Base-by-base conservation (phyloP, 192 early-diverging fungal species). In the Nowakowskiella sp. region DNA sequence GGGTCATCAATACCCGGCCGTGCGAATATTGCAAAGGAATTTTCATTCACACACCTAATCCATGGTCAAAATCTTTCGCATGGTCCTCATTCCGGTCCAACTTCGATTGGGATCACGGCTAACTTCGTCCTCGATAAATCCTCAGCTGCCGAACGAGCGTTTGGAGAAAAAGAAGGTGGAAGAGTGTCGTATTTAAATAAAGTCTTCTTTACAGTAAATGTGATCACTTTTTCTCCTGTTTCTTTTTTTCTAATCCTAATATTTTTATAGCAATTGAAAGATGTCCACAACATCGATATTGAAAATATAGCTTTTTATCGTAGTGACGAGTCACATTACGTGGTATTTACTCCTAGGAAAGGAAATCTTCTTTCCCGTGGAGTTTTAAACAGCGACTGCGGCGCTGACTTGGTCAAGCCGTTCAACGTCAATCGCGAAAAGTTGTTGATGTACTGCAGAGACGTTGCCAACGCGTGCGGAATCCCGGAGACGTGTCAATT, bases 391-490 rank as follows among this genome's bases (percentile, higher is more conserved):
- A 6, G 31, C 25, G 58, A 60, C 51, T n/a, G n/a, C n/a, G n/a
- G 7, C 28, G 51, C 58, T 4, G 58, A 39, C n/a, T 34, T 60
- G 9, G 50, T 60, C 22, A 13, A 30, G 7, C 16, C 6, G 7
- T 50, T 54, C 19, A 60, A 60, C 51, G 58, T 60, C 7, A 53
- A 60, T 33, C 36, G 51, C 7, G 58, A 60, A 2, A n/a, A 42
- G 26, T 21, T 60, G 7, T 7, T 43, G 29, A 8, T 6, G 7
- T 60, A 47, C 29, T 44, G 45, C 9, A 16, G 58, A 16, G 48
- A 53, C 6, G 42, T 60, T 30, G 58, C 58, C 3, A 44, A 42
- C 1, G 42, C 31, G 19, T 43, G 46, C 4, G 51, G 51, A 2
- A 31, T 60, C 2, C 50, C 49, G 0, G 2, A n/a, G n/a, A 33